These are phyloP conservation scores for Xylaria nigripes DNA, from an alignment of 495 filamentous ascomycete species.

Conservation along the genomic window DNA sequence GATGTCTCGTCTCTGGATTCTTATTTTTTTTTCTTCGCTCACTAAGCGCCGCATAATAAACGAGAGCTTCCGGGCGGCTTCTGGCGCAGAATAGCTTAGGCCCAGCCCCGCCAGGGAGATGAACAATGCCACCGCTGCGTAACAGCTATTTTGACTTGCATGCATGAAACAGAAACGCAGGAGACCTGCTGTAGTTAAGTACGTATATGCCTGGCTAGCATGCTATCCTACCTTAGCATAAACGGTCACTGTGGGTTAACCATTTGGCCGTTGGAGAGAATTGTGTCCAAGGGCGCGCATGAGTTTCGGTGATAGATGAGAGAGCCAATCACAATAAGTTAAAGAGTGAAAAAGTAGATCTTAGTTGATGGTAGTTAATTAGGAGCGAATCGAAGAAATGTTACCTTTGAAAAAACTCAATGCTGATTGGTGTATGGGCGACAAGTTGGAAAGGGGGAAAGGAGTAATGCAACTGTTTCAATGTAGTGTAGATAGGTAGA, in stretches of 20 bases:
- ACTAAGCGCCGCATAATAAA: neutral
- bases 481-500: neutral
- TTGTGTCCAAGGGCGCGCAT: too few relatives aligned
- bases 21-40: neutral
- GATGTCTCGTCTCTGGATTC: neutral
- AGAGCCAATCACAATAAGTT: too few relatives aligned
- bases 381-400: neutral
- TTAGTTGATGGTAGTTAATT: constrained; percentile 1
- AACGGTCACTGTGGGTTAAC: constrained; percentile 4
- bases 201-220: too few relatives aligned
- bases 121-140: constrained; percentile 4
- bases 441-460: neutral
- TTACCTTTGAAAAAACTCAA: neutral
- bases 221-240: neutral
- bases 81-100: neutral
- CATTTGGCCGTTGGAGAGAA: too few relatives aligned
- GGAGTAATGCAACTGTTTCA: too few relatives aligned
- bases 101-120: neutral
- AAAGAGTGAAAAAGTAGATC: neutral
- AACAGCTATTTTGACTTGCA: constrained; percentile 13
- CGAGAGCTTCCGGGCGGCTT: constrained; percentile 9
- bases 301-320: too few relatives aligned
- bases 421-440: neutral
- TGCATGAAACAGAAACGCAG: constrained; percentile 14
- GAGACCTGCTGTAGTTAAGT: neutral